A percentile compares a stretch with the other conserved stretches of the same genome.
phyloP scores from a whole-genome alignment of 805 yeast species.

The Ogataea trehaloabstinens region DNA sequence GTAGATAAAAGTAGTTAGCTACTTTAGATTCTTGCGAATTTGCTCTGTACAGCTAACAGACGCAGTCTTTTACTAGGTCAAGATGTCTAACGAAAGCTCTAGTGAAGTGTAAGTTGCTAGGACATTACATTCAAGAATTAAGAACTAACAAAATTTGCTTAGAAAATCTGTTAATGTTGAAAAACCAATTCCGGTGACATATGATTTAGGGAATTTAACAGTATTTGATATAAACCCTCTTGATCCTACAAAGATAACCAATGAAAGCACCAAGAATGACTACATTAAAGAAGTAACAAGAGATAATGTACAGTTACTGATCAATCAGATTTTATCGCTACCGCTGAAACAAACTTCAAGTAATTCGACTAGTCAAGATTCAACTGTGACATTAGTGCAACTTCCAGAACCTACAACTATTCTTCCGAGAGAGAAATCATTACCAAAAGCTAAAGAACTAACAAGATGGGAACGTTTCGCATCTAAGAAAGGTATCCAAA shows the following conservation, averaged over 20 bases:
- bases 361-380: conserved; percentile 46
- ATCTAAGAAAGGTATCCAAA: conserved; percentile 87
- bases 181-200: conserved; percentile 84
- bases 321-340: conserved; percentile 85
- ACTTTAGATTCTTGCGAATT: too few relatives aligned
- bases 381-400: conserved; percentile 77
- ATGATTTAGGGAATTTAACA: conserved; percentile 87
- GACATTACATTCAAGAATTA: too few relatives aligned
- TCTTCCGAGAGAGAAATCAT: conserved; percentile 91
- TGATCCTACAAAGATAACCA: conserved; percentile 56
- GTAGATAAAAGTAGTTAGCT: too few relatives aligned
- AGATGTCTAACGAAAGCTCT: too few relatives aligned
- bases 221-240: conserved; percentile 88
- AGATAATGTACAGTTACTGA: conserved; percentile 87
- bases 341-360: conserved; percentile 84
- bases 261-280: conserved; percentile 57
- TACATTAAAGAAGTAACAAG: conserved; percentile 68
- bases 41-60: too few relatives aligned
- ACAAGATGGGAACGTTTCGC: conserved; percentile 99
- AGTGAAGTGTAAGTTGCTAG: too few relatives aligned
- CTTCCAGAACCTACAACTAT: conserved; percentile 81
- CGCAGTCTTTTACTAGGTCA: too few relatives aligned
- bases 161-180: conserved; percentile 82
- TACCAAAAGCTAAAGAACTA: conserved; percentile 88
- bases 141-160: too few relatives aligned